Evolutionary conservation across 1,284 basidiomycete species (phyloP).

Genomic region (Tetrapyrgos nigripes): DNA sequence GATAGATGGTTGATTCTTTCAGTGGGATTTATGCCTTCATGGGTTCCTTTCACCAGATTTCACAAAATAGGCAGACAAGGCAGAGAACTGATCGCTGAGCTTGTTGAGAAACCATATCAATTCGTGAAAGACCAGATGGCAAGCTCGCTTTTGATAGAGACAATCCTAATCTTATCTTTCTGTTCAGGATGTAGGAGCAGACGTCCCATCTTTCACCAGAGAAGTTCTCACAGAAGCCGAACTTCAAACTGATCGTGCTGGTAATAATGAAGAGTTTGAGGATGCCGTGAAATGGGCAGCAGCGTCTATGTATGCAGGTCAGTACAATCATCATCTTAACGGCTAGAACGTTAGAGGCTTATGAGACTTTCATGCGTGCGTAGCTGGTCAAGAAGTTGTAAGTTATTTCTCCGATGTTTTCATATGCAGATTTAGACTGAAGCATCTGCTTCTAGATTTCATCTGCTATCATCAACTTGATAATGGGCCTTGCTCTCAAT

Average conservation of each 20-base stretch:
- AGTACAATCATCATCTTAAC: no score
- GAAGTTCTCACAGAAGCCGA: no score
- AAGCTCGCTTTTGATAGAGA: no score
- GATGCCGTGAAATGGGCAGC: conserved; percentile 25
- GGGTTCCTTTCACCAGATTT: conserved; percentile 20
- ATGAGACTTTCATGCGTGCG: no score
- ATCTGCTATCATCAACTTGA: conserved; percentile 29
- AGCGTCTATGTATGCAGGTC: conserved; percentile 32
- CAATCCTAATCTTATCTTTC: no score
- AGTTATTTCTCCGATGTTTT: background rate
- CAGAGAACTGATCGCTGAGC: background rate
- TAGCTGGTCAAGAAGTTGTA: conserved; percentile 30
- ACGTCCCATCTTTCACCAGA: background rate
- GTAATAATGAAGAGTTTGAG: conserved; percentile 10
- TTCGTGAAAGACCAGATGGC: conserved; percentile 8
- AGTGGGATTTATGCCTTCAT: conserved; percentile 18
- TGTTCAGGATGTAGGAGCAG: background rate
- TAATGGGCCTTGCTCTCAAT: conserved; percentile 29
- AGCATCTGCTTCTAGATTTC: conserved; percentile 28
- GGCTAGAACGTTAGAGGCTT: no score
- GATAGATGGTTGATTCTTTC: background rate
- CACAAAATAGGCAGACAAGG: background rate
- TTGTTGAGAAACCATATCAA: conserved; percentile 9
- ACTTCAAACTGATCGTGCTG: background rate
- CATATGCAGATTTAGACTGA: background rate